These are phyloP conservation scores for Elaeagnus macrophylla DNA, from an alignment of 306 rosid genomes.

Conservation along the genomic window DNA sequence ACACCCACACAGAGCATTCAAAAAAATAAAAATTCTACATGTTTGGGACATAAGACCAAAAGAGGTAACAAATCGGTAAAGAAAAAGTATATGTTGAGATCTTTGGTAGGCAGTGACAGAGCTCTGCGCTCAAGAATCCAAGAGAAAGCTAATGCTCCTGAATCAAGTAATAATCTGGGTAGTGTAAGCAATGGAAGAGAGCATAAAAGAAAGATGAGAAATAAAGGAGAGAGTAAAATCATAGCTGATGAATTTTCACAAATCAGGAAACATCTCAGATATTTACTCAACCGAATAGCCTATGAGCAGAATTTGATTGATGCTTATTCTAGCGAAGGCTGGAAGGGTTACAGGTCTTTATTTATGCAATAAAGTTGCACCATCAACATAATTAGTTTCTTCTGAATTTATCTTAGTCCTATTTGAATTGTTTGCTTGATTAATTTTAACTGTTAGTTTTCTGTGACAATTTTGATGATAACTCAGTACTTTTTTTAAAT, in stretches of 20 bases:
- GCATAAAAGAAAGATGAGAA: conserved; percentile 31
- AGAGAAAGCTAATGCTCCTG: conserved; percentile 44
- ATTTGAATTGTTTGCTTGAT: background rate
- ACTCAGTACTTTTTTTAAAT: background rate
- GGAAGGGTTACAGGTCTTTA: conserved; percentile 93
- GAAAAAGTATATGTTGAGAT: conserved; percentile 50
- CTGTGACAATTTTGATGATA: background rate
- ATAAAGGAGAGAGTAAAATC: conserved; percentile 24
- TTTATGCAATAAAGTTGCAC: conserved; percentile 18
- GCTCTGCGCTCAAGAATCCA: conserved; percentile 58
- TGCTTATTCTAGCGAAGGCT: conserved; percentile 95
- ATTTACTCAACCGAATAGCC: conserved; percentile 59
- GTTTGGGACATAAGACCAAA: conserved; percentile 25
- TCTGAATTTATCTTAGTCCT: conserved; percentile 4
- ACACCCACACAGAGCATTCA: conserved; percentile 22
- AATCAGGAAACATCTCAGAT: conserved; percentile 63
- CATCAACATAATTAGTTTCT: background rate
- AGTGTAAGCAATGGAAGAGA: conserved; percentile 30
- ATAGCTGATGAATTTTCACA: conserved; percentile 54
- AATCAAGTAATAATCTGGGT: conserved; percentile 28
- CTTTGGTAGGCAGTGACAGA: conserved; percentile 53
- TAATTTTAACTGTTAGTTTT: background rate
- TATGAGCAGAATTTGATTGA: conserved; percentile 80
- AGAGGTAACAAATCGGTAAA: conserved; percentile 32
- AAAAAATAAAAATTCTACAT: conserved; percentile 9